phyloP scores from a whole-genome alignment of 1,284 basidiomycete genomes.

The Cutaneotrichosporon sp. region DNA sequence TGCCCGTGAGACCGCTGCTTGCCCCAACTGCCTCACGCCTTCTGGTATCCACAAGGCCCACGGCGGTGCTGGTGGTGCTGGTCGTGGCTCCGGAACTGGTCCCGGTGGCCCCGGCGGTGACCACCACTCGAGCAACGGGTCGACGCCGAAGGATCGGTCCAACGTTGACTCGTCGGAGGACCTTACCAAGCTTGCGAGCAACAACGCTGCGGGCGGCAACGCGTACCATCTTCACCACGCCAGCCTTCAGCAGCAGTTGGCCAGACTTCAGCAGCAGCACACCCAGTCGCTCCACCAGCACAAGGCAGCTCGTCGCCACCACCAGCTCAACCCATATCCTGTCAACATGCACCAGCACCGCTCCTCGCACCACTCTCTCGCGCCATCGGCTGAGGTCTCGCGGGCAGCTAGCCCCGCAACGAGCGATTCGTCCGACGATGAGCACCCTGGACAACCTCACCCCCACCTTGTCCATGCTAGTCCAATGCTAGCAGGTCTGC shows the following conservation, averaged over 20 bases:
- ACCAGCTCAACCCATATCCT: constrained; percentile 39
- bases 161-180: constrained; percentile 31
- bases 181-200: constrained; percentile 28
- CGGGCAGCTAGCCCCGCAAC: constrained; percentile 40
- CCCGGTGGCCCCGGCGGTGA: constrained; percentile 21
- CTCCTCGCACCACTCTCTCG: constrained; percentile 20
- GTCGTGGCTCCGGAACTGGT: constrained; percentile 18
- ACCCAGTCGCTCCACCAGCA: constrained; percentile 10
- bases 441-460: constrained; percentile 19
- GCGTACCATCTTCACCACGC: constrained; percentile 38
- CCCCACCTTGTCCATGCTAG: constrained; percentile 6
- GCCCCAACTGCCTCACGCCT: constrained; percentile 44
- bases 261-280: constrained; percentile 40
- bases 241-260: constrained; percentile 36
- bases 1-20: constrained; percentile 48
- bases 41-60: constrained; percentile 20
- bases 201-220: constrained; percentile 17
- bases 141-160: constrained; percentile 45
- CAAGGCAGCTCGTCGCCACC: constrained; percentile 12
- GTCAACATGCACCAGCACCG: constrained; percentile 38
- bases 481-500: constrained; percentile 76
- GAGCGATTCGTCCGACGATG: constrained; percentile 45
- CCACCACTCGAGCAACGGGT: constrained; percentile 37
- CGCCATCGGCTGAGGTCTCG: constrained; percentile 40
- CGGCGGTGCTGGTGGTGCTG: constrained; percentile 20